phyloP scores from a whole-genome alignment of 2,329 filamentous ascomycete genomes.

The Verticillium klebahnii region DNA sequence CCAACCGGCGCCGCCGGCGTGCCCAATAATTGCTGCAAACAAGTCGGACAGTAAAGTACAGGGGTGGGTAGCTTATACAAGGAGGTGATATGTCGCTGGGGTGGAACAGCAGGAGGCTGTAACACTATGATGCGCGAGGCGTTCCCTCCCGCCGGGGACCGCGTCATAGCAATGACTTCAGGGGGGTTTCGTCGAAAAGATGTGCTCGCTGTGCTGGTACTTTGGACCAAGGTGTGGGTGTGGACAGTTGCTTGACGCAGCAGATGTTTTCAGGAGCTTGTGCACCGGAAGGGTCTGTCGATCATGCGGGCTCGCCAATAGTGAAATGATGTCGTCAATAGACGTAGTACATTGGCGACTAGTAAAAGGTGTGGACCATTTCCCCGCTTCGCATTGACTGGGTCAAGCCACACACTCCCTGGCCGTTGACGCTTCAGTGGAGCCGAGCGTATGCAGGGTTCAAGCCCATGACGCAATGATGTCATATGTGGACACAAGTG shows the following conservation, averaged over 20 bases:
- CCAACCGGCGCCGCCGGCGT: too few relatives aligned
- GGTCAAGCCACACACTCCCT: background rate
- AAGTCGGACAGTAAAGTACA: too few relatives aligned
- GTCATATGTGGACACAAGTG: background rate
- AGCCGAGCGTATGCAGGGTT: background rate
- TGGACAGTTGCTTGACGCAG: background rate
- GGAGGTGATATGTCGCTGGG: too few relatives aligned
- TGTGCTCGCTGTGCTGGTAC: too few relatives aligned
- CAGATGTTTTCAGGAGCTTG: background rate
- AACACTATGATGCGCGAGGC: too few relatives aligned
- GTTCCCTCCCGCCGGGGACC: too few relatives aligned
- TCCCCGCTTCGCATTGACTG: background rate
- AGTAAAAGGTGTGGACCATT: background rate
- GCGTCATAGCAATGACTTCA: too few relatives aligned
- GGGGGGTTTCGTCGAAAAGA: too few relatives aligned
- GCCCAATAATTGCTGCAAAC: too few relatives aligned
- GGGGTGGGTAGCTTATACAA: too few relatives aligned
- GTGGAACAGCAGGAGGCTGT: too few relatives aligned
- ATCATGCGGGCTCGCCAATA: background rate
- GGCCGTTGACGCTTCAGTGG: background rate
- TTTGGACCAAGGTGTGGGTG: too few relatives aligned
- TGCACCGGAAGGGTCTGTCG: background rate
- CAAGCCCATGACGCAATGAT: background rate
- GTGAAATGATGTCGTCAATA: background rate
- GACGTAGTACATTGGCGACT: background rate